Conservation (phyloP, 108 stramenopile species). For the Nitzschia sp. region DNA sequence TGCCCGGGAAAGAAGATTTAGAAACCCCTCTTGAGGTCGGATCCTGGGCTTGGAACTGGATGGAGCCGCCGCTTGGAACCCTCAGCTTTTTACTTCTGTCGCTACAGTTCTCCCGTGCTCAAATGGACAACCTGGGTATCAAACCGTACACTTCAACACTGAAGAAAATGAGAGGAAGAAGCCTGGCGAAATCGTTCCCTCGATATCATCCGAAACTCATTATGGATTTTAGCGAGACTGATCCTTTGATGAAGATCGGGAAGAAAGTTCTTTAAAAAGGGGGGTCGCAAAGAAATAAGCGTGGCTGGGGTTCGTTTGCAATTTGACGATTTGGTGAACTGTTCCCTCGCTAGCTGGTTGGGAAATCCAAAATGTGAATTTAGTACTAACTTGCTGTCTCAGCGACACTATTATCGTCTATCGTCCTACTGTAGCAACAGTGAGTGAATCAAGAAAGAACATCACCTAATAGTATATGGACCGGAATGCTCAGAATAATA, state of each 20-base stretch:
- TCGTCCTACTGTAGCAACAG: too few species aligned
- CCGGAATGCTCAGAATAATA: too few species aligned
- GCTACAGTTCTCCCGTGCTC: constrained; percentile 75
- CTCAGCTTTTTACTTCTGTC: constrained; percentile 77
- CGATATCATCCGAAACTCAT: constrained; percentile 53
- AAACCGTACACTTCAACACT: constrained; percentile 65
- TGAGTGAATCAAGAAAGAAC: too few species aligned
- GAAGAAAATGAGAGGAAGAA: constrained; percentile 36
- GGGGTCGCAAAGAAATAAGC: too few species aligned
- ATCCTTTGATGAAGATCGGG: constrained; percentile 10
- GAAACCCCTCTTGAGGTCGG: constrained; percentile 84
- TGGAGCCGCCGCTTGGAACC: constrained; percentile 87
- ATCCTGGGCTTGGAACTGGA: constrained; percentile 83
- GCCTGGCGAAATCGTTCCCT: constrained; percentile 42
- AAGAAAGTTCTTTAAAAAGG: too few species aligned
- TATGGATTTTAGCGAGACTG: constrained; percentile 33
- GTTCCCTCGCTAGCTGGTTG: too few species aligned
- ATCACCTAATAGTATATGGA: too few species aligned
- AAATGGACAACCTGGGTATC: constrained; percentile 83
- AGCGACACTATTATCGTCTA: too few species aligned
- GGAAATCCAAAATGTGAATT: too few species aligned
- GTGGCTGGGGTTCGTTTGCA: too few species aligned
- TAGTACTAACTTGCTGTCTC: too few species aligned
- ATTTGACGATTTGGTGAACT: too few species aligned
- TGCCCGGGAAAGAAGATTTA: constrained; percentile 76